A percentile compares a stretch with the other conserved stretches of the same genome.
These are phyloP conservation scores for Acanthamoeba rhysodes DNA, from an alignment of 208 protist genomes.

Conservation along the genomic window DNA sequence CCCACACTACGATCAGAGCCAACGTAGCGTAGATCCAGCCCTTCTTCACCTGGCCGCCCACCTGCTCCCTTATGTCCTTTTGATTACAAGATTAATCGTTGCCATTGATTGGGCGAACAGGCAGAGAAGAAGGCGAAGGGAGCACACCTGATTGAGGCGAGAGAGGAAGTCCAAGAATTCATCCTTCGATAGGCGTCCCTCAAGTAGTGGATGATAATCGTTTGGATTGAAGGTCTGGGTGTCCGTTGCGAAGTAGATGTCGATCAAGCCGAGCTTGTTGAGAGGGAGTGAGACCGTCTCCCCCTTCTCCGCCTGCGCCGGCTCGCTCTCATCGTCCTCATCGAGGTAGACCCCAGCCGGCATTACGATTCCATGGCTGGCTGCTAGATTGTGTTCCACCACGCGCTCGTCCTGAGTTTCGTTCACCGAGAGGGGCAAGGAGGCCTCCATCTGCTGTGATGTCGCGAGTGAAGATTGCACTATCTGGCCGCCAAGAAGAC, in stretches of 20 bases:
- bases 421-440: background rate
- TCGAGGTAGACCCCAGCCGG: conserved; percentile 7
- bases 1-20: background rate
- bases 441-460: background rate
- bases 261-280: background rate
- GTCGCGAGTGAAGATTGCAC: no score
- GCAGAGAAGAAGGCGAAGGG: background rate
- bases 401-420: background rate
- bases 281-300: background rate
- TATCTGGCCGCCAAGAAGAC: no score
- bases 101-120: background rate
- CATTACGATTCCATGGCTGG: background rate
- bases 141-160: background rate
- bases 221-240: background rate
- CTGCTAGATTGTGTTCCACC: background rate
- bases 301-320: background rate
- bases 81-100: background rate
- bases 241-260: conserved; percentile 18
- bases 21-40: conserved; percentile 19
- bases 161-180: conserved; percentile 4
- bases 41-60: conserved; percentile 17
- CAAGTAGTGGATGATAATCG: background rate
- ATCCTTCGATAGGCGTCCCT: background rate
- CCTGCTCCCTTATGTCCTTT: background rate
- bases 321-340: background rate